Evolutionary conservation across 2,329 filamentous ascomycete genomes (phyloP), one percentile per base, ranked within the genome.

Genomic region (Nothophaeocryptopus gaeumannii): DNA sequence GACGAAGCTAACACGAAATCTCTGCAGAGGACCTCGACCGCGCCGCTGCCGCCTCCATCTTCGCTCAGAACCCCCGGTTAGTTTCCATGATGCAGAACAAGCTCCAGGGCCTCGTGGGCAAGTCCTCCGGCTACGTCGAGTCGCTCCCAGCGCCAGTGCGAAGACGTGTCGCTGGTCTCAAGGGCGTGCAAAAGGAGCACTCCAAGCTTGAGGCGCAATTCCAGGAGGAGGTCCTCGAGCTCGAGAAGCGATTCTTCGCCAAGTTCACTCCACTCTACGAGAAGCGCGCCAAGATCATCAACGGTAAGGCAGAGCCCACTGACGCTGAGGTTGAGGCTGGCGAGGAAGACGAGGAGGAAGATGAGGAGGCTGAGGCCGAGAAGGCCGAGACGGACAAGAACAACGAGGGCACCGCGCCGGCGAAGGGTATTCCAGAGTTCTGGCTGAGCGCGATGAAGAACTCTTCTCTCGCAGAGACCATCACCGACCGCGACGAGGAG

Each of bases 381-480:
- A 60, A 84, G 66, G 79, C 83, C 65, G 74, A 79, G 66, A 76
- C 83, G 56, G 73, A 78, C 45, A 78, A 84, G 58, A 77, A 81
- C 60, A 68, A 78, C 39, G 71, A 75, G 50, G 75, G 80, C 56
- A 70, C 75, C 31, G 71, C 74, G 51, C 71, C 77, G 48, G 74
- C 86, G 58, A 79, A 83, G 65, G 93, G 93, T 72, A 96, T 99
- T 57, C 93, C 93, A 57, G 93, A 99, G 75, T 99, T 99, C 81
- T 99, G 93, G 93, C 81, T 99, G 43, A 96, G 92, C 55, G 92
- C 95, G 63, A 97, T 99, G 92, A 99, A 99, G 82, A 99, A 99
- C 79, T 92, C 96, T 72, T 95, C 91, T 29, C 84, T 99, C 49
- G 89, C 92, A 49, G 95, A 99, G 75, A 96, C 96, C 83, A 96